Base-by-base conservation (phyloP, 352 stramenopile genomes). In the Phytophthora foliorum region DNA sequence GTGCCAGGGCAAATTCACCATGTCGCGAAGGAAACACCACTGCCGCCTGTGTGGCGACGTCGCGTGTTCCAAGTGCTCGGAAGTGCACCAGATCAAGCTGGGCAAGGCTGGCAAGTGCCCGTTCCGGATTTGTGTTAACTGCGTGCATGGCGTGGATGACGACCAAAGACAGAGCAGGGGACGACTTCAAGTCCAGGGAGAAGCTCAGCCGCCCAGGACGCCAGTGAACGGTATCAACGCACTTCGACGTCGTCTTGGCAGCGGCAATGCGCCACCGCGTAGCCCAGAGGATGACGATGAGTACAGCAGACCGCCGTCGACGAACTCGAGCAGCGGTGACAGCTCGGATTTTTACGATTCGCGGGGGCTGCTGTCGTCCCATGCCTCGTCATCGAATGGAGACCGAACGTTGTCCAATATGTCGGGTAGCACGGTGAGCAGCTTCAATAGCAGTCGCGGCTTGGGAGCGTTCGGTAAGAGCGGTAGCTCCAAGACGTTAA, bases 41-140 rank as follows among this genome's bases (percentile, higher is more conserved):
- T 94, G 86, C 46, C 84, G 86, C 2, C 77, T 94, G 0, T 94
- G 86, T 57, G 84, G 86, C 5, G 84, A 92, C 57, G 78, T 91
- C 6, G 77, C 81, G 44, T 93, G 86, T 25, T 84, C 82, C 50
- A 92, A 92, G 57, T 94, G 87, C 71, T 92, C 80, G 22, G 69
- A 77, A 3, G 72, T 90, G 11, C 84, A 88, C 48, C 73, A 88
- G 51, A 81, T 92, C 42, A 84, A 83, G 44, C 59, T 91, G 0
- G 78, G 78, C 11, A 86, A 84, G 51, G 74, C 82, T 14, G 80
- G 77, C 36, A 88, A 81, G 45, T 76, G 63, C 14, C 77, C 84
- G 19, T 83, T 92, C 34, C 84, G 84, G 24, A 90, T 92, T 52
- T 92, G 84, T 50, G 51, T 75, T n/a, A 72, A 77, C 22, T 92